These are phyloP conservation scores for Bombardia bombarda DNA, from an alignment of 495 filamentous ascomycete species.

Conservation along the genomic window DNA sequence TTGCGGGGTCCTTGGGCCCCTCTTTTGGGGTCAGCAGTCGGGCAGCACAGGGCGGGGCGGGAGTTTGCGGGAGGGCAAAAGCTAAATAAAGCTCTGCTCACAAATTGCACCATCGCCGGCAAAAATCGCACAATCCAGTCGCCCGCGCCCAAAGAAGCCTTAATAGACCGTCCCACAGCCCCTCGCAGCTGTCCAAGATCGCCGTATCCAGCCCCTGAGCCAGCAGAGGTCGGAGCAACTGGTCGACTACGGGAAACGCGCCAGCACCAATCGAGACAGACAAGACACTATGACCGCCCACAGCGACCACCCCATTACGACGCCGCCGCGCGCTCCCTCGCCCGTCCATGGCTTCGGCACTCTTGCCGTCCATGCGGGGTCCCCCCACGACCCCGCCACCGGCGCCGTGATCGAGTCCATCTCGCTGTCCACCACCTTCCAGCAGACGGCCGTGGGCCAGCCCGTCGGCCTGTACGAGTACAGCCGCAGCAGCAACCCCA, in stretches of 20 bases:
- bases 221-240: not conserved
- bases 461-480: conserved; percentile 89
- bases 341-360: conserved; percentile 68
- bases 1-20: too few relatives aligned
- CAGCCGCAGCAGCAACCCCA: conserved; percentile 84
- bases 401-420: conserved; percentile 95
- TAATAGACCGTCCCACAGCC: not conserved
- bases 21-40: not conserved
- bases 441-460: conserved; percentile 73
- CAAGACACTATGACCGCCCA: conserved; percentile 29
- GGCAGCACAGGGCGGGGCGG: too few relatives aligned
- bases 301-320: conserved; percentile 32
- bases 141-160: not conserved
- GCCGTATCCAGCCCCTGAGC: not conserved
- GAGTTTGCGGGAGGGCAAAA: too few relatives aligned
- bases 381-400: conserved; percentile 80
- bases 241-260: not conserved
- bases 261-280: not conserved
- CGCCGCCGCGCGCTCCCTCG: conserved; percentile 33
- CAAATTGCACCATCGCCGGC: conserved; percentile 14
- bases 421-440: conserved; percentile 90
- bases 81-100: not conserved
- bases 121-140: conserved; percentile 7
- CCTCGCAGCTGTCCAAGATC: not conserved
- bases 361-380: conserved; percentile 85